Evolutionary conservation across 305 asterid genomes (phyloP).

Genomic region (Fraxinus paxiana): DNA sequence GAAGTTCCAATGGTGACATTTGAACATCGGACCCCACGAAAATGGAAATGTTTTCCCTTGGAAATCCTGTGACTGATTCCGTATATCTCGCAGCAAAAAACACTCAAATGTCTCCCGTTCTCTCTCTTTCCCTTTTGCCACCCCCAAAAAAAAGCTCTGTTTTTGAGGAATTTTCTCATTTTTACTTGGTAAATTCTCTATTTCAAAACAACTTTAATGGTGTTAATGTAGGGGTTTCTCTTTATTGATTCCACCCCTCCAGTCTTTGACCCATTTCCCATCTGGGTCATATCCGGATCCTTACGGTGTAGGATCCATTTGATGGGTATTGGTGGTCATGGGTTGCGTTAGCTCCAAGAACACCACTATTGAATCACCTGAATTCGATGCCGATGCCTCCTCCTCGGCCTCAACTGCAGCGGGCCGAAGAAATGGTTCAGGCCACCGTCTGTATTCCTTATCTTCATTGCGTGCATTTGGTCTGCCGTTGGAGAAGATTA

Average conservation of each 20-base stretch:
- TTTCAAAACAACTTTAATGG: slow-evolving; percentile 8
- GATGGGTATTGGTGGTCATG: slow-evolving; percentile 86
- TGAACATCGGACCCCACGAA: slow-evolving; percentile 32
- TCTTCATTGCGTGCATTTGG: slow-evolving; percentile 28
- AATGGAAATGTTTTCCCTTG: slow-evolving; percentile 19
- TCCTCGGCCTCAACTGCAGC: slow-evolving; percentile 23
- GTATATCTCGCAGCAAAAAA: slow-evolving; percentile 34
- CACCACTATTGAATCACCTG: slow-evolving; percentile 40
- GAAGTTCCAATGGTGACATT: slow-evolving; percentile 32
- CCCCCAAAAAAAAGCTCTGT: slow-evolving; percentile 23
- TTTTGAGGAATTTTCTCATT: slow-evolving; percentile 15
- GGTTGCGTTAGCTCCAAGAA: slow-evolving; percentile 93
- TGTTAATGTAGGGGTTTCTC: slow-evolving; percentile 27
- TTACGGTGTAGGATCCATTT: slow-evolving; percentile 31
- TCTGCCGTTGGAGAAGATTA: slow-evolving; percentile 38
- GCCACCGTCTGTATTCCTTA: slow-evolving; percentile 23
- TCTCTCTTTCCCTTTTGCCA: slow-evolving; percentile 18
- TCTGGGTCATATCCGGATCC: slow-evolving; percentile 32
- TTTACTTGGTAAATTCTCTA: background rate
- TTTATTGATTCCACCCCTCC: slow-evolving; percentile 26
- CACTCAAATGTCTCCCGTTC: slow-evolving; percentile 22
- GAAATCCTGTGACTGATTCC: slow-evolving; percentile 26
- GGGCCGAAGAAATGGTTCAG: slow-evolving; percentile 23
- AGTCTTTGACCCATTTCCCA: slow-evolving; percentile 36
- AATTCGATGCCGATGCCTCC: slow-evolving; percentile 24